Conservation (phyloP, 1,284 basidiomycete species). For the Leccinum pachyderme region DNA sequence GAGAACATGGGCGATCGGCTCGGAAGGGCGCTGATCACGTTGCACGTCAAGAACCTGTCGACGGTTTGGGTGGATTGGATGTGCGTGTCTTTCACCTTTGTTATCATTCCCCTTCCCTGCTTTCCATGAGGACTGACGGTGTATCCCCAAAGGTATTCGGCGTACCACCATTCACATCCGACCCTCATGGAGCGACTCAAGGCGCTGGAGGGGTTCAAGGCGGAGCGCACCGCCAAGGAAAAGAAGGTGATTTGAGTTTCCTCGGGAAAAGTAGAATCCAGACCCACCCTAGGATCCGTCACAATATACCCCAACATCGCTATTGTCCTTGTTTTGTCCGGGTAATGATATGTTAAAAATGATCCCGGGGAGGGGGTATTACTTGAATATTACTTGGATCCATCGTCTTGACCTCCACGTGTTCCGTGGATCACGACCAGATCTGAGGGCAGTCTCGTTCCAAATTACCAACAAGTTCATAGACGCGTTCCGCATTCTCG, state of each 20-base stretch:
- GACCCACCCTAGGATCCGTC: not conserved
- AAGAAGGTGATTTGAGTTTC: conserved; percentile 29
- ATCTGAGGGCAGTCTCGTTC: not conserved
- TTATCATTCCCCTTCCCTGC: too few species aligned
- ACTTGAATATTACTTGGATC: not conserved
- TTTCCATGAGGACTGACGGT: not conserved
- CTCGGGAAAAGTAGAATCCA: conserved; percentile 12
- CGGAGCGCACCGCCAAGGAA: conserved; percentile 7
- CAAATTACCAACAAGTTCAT: not conserved
- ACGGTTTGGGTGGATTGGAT: conserved; percentile 92
- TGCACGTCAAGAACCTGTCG: conserved; percentile 88
- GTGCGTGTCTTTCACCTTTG: conserved; percentile 41
- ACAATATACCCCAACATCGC: not conserved
- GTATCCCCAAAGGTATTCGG: conserved; percentile 67
- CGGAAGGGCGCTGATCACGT: conserved; percentile 71
- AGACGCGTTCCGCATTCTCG: too few species aligned
- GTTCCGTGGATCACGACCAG: not conserved
- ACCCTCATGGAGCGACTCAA: conserved; percentile 84
- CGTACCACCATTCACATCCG: conserved; percentile 91
- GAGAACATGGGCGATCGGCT: conserved; percentile 78
- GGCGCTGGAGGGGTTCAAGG: conserved; percentile 68
- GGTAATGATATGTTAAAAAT: not conserved
- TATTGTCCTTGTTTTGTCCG: not conserved
- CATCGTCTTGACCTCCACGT: not conserved
- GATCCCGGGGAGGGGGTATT: not conserved